Percentiles rank a stretch among this genome's conserved stretches.
phyloP scores from a whole-genome alignment of 352 stramenopile species.

The Phytophthora gonapodyides region DNA sequence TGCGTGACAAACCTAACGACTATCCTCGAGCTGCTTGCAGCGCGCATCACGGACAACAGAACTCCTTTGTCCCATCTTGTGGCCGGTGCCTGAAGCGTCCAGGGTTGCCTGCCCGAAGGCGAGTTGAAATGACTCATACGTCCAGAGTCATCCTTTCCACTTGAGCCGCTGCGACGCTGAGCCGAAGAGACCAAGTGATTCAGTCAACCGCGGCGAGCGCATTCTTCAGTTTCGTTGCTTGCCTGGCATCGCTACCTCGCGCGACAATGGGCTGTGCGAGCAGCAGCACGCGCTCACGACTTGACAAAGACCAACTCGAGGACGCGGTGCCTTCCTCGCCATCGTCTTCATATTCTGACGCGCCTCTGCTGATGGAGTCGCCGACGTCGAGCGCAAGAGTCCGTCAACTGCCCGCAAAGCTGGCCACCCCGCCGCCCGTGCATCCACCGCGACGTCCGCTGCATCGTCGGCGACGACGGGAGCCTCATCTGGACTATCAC shows the following conservation, averaged over 20 bases:
- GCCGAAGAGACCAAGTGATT: not conserved
- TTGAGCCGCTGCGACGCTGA: not conserved
- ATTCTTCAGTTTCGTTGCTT: slow-evolving; percentile 11
- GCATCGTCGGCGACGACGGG: slow-evolving; percentile 27
- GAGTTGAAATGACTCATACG: slow-evolving; percentile 25
- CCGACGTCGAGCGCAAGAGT: slow-evolving; percentile 18
- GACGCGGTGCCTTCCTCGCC: slow-evolving; percentile 21
- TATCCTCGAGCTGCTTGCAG: not conserved
- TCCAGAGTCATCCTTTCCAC: slow-evolving; percentile 21
- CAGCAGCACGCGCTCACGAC: slow-evolving; percentile 31
- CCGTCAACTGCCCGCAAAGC: slow-evolving; percentile 17
- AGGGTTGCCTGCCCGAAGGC: slow-evolving; percentile 16
- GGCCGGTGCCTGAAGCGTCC: slow-evolving; percentile 10
- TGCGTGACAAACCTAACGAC: not conserved
- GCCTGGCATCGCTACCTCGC: not conserved
- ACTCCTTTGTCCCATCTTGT: slow-evolving; percentile 18
- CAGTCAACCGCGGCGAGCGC: not conserved
- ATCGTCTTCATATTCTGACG: slow-evolving; percentile 32
- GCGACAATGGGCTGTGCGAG: slow-evolving; percentile 37
- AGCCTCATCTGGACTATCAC: slow-evolving; percentile 35
- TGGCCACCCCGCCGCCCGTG: slow-evolving; percentile 13
- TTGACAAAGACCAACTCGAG: slow-evolving; percentile 32
- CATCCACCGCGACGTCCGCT: slow-evolving; percentile 21
- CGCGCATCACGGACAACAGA: not conserved
- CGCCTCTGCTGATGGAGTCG: slow-evolving; percentile 31